Conservation (phyloP, 495 filamentous ascomycete species). For the Hapsidospora chrysogenum region DNA sequence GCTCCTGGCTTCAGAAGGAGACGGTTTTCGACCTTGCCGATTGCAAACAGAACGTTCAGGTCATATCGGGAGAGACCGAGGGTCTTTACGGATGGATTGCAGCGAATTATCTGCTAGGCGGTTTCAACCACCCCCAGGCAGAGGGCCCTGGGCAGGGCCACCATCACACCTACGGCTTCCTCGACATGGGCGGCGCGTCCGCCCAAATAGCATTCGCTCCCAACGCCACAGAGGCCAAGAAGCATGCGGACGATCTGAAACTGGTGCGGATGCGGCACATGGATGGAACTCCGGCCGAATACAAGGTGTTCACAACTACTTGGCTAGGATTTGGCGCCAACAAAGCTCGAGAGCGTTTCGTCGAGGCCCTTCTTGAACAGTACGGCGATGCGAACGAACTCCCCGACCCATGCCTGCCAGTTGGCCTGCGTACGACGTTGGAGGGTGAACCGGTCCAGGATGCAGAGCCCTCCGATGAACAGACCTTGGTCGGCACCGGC, state of each 20-base stretch:
- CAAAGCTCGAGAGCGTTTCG: constrained; percentile 68
- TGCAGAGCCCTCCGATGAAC: constrained; percentile 9
- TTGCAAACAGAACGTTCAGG: constrained; percentile 80
- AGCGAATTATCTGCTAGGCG: constrained; percentile 91
- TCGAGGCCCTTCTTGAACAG: constrained; percentile 48
- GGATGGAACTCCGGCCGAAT: constrained; percentile 58
- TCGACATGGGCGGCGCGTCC: constrained; percentile 97
- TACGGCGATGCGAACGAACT: constrained; percentile 44
- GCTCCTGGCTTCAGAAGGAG: constrained; percentile 61
- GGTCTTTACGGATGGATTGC: constrained; percentile 98
- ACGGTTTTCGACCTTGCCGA: constrained; percentile 80
- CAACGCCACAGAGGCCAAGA: constrained; percentile 76
- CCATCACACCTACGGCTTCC: constrained; percentile 89
- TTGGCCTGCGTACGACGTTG: constrained; percentile 51
- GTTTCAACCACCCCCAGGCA: constrained; percentile 55
- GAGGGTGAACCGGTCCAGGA: constrained; percentile 32
- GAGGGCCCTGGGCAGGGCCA: constrained; percentile 61
- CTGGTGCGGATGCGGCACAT: constrained; percentile 69
- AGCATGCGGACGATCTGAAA: constrained; percentile 81
- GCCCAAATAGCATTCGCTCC: constrained; percentile 97
- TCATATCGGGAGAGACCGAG: constrained; percentile 94
- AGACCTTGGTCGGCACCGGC: constrained; percentile 60
- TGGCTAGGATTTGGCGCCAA: constrained; percentile 96
- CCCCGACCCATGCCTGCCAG: constrained; percentile 83
- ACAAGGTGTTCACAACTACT: constrained; percentile 82